Percentiles rank a stretch among this genome's conserved stretches.
These are phyloP conservation scores for Pyricularia grisea DNA, from an alignment of 2,329 filamentous ascomycete genomes.

Conservation along the genomic window DNA sequence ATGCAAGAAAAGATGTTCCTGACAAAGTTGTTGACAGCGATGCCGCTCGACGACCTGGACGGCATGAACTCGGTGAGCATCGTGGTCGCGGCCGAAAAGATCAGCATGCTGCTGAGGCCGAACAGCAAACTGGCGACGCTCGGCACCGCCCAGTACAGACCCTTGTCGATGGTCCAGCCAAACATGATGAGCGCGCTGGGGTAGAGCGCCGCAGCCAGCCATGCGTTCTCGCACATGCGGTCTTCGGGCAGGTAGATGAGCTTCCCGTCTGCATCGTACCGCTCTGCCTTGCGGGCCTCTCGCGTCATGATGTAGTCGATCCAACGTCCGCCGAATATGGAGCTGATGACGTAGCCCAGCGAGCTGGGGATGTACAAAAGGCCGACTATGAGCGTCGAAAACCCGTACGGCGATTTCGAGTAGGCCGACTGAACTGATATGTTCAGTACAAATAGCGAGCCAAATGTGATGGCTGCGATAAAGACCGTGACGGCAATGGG, in stretches of 20 bases:
- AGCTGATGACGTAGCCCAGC: conserved; percentile 61
- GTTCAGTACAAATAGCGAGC: conserved; percentile 67
- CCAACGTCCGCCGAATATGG: conserved; percentile 65
- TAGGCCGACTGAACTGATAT: conserved; percentile 68
- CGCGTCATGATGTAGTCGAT: conserved; percentile 73
- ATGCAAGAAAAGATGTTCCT: conserved; percentile 70
- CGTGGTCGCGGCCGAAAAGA: conserved; percentile 65
- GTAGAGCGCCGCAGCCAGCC: conserved; percentile 62
- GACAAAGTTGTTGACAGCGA: conserved; percentile 75
- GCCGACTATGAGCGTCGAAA: conserved; percentile 58
- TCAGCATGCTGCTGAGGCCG: conserved; percentile 68
- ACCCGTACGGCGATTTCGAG: conserved; percentile 56
- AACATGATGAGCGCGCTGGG: conserved; percentile 65
- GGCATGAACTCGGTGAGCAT: conserved; percentile 84
- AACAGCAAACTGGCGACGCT: conserved; percentile 64
- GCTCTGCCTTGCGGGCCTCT: conserved; percentile 59
- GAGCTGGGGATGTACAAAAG: conserved; percentile 70
- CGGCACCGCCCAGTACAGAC: conserved; percentile 54
- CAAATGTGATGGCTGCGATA: conserved; percentile 67
- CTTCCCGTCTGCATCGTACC: conserved; percentile 57
- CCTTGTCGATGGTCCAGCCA: conserved; percentile 63
- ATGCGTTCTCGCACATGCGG: conserved; percentile 74
- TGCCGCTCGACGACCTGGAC: conserved; percentile 57
- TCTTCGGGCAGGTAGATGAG: conserved; percentile 68
- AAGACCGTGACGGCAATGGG: conserved; percentile 65